phyloP scores from a whole-genome alignment of 768 basidiomycete species.

The Rhodotorula graminis region DNA sequence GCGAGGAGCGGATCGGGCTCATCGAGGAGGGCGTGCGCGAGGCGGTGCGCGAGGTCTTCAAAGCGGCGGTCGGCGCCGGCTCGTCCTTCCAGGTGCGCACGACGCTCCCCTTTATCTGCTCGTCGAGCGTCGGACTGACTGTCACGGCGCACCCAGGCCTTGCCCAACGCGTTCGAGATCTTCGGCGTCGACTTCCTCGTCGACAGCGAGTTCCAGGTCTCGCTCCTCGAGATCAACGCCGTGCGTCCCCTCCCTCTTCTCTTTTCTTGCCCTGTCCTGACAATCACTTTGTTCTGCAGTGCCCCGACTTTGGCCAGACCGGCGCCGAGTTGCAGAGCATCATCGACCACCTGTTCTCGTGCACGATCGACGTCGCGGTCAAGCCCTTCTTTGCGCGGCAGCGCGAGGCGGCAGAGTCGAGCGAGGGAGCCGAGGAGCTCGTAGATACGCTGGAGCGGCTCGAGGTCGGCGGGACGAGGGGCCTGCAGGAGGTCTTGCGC shows the following conservation, averaged over 20 bases:
- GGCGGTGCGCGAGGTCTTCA: slow-evolving; percentile 73
- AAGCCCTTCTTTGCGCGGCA: slow-evolving; percentile 23
- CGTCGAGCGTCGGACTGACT: slow-evolving; percentile 9
- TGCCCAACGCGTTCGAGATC: slow-evolving; percentile 89
- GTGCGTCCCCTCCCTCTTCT: slow-evolving; percentile 49
- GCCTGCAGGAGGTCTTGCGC: slow-evolving; percentile 24
- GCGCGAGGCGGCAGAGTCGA: not conserved
- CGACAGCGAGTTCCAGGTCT: slow-evolving; percentile 54
- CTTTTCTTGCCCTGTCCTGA: not conserved
- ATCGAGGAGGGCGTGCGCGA: slow-evolving; percentile 62
- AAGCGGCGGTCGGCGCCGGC: slow-evolving; percentile 68
- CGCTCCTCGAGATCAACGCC: slow-evolving; percentile 84
- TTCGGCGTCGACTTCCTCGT: slow-evolving; percentile 92
- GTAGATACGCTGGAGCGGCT: slow-evolving; percentile 21
- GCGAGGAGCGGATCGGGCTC: slow-evolving; percentile 50
- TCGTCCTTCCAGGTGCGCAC: slow-evolving; percentile 76
- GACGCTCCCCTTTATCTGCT: too few relatives aligned
- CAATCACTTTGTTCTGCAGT: not conserved
- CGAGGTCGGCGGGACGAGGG: slow-evolving; percentile 5
- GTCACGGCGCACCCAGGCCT: slow-evolving; percentile 53
- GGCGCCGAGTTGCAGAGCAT: slow-evolving; percentile 45
- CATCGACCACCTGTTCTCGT: slow-evolving; percentile 35
- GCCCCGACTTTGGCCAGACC: slow-evolving; percentile 86
- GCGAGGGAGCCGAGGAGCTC: not conserved
- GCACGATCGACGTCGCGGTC: slow-evolving; percentile 23